phyloP scores from a whole-genome alignment of 768 basidiomycete species.

The Phaeolepiota aurea region DNA sequence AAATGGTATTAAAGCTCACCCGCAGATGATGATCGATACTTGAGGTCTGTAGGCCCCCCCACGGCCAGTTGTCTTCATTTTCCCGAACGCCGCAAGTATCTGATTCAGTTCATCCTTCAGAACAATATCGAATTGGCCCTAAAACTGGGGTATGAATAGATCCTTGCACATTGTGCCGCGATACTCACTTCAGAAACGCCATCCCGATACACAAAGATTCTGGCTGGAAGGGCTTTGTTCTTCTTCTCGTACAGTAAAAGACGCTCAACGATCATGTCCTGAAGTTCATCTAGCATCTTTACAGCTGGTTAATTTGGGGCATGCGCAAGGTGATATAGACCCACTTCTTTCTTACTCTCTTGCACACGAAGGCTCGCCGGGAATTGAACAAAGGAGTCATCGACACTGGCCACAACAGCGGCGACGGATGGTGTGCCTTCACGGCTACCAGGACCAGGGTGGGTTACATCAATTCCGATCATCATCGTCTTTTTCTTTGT shows the following conservation, averaged over 20 bases:
- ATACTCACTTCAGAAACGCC: conserved; percentile 74
- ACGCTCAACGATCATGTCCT: conserved; percentile 65
- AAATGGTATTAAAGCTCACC: conserved; percentile 28
- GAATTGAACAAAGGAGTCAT: conserved; percentile 64
- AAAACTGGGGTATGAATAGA: too few relatives aligned
- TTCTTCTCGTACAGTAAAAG: conserved; percentile 46
- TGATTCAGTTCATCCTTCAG: conserved; percentile 52
- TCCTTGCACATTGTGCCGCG: too few relatives aligned
- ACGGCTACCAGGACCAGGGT: conserved; percentile 60
- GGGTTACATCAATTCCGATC: conserved; percentile 81
- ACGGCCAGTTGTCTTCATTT: conserved; percentile 30
- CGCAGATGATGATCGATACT: conserved; percentile 72
- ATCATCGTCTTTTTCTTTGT: conserved; percentile 67
- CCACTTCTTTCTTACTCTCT: conserved; percentile 39
- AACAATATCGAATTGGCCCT: conserved; percentile 72
- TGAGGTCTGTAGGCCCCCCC: conserved; percentile 45
- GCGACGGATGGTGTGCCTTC: conserved; percentile 77
- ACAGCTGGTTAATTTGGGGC: too few relatives aligned
- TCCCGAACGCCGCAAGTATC: conserved; percentile 54
- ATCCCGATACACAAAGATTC: conserved; percentile 70
- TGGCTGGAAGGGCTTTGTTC: conserved; percentile 52
- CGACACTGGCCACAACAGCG: conserved; percentile 73
- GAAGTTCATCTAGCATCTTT: conserved; percentile 67
- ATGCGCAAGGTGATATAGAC: too few relatives aligned
- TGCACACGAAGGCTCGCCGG: conserved; percentile 71